Conservation (phyloP, 208 protist genomes). For the Trichomonas tenax region DNA sequence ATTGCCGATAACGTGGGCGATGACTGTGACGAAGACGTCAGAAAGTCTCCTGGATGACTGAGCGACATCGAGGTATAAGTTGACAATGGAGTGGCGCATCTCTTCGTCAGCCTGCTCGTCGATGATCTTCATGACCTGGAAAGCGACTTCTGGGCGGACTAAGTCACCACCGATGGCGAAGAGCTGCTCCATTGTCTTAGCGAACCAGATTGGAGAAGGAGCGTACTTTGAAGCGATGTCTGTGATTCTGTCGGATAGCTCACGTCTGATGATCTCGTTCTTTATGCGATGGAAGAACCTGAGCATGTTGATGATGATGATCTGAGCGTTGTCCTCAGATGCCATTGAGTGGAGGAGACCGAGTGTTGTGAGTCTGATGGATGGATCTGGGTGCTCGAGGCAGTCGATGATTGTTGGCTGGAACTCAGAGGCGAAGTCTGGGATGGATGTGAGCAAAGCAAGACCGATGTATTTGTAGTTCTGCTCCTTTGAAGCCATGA, state of each 20-base stretch:
- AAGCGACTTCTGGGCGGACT: not conserved
- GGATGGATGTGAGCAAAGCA: not conserved
- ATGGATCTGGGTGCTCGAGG: not conserved
- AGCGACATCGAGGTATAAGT: not conserved
- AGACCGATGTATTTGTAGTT: not conserved
- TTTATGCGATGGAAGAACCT: not conserved
- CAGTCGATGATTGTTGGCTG: not conserved
- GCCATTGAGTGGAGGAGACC: not conserved
- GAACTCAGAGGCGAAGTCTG: not conserved
- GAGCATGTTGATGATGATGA: not conserved
- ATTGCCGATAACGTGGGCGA: not conserved
- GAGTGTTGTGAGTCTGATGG: not conserved
- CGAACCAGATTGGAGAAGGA: not conserved
- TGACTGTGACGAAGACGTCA: not conserved
- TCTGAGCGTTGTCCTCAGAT: not conserved
- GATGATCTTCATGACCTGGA: not conserved
- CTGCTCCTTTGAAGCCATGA: not conserved
- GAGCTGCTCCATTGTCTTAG: not conserved
- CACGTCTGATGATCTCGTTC: not conserved
- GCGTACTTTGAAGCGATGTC: not conserved
- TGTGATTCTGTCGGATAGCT: not conserved
- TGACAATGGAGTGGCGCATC: not conserved
- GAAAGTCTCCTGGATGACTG: not conserved
- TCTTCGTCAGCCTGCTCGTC: not conserved
- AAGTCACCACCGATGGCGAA: not conserved